These are phyloP conservation scores for Dactylellina drechsleri DNA, from an alignment of 2,329 filamentous ascomycete genomes.

Conservation along the genomic window DNA sequence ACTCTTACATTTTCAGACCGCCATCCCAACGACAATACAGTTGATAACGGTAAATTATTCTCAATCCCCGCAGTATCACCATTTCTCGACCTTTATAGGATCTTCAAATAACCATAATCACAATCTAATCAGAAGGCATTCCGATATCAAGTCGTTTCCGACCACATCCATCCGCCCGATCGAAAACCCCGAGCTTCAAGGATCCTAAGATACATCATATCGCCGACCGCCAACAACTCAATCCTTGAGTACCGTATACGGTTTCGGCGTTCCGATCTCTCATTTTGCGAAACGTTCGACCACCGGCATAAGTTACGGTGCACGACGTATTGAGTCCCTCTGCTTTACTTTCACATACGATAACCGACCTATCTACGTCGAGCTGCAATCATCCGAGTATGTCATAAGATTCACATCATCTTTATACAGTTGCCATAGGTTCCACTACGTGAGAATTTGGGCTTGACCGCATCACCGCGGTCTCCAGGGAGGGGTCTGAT, in stretches of 20 bases:
- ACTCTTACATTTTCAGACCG: conserved; percentile 28
- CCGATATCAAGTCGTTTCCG: background rate
- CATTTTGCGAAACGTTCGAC: conserved; percentile 52
- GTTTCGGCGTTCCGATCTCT: conserved; percentile 13
- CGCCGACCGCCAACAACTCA: conserved; percentile 37
- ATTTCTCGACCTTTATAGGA: conserved; percentile 13
- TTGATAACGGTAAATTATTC: conserved; percentile 27
- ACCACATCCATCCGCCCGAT: conserved; percentile 6
- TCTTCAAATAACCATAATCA: background rate
- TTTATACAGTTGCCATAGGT: conserved; percentile 30
- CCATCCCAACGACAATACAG: conserved; percentile 29
- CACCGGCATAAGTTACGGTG: conserved; percentile 45
- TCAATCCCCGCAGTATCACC: conserved; percentile 10
- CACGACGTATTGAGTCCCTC: conserved; percentile 20
- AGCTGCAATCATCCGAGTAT: conserved; percentile 55
- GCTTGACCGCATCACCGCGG: conserved; percentile 43
- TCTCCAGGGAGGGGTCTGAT: conserved; percentile 38
- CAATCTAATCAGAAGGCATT: conserved; percentile 7
- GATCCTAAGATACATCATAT: conserved; percentile 23
- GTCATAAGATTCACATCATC: conserved; percentile 44
- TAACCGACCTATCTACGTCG: conserved; percentile 36
- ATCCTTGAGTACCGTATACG: conserved; percentile 15
- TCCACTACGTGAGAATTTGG: conserved; percentile 34
- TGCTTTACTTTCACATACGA: conserved; percentile 28
- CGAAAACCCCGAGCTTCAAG: conserved; percentile 27